Percentiles rank a stretch among this genome's conserved stretches.
phyloP scores from a whole-genome alignment of 2,329 filamentous ascomycete genomes.

The Trichophyton equinum region DNA sequence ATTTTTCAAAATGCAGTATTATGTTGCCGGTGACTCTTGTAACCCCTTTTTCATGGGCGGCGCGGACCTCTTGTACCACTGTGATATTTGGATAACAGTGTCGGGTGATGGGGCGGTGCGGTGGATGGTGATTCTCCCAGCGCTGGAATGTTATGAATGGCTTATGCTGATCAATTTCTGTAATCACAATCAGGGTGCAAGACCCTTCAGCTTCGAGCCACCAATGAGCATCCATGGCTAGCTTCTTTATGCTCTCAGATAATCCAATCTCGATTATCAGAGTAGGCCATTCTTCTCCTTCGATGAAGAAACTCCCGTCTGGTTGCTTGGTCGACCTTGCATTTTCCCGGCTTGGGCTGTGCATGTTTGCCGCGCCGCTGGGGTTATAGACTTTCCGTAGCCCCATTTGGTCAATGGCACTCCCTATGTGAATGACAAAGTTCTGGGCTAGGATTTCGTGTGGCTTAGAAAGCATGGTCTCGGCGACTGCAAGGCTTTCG shows the following conservation, averaged over 20 bases:
- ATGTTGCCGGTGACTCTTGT: background rate
- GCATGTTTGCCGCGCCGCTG: background rate
- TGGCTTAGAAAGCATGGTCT: background rate
- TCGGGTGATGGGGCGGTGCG: background rate
- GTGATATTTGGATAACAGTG: background rate
- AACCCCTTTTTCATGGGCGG: background rate
- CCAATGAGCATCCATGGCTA: conserved; percentile 8
- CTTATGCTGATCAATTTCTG: background rate
- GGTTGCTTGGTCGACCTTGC: background rate
- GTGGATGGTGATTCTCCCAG: background rate
- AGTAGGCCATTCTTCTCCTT: conserved; percentile 1
- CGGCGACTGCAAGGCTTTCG: background rate
- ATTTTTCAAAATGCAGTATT: background rate
- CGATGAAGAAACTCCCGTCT: background rate
- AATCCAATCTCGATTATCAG: conserved; percentile 4
- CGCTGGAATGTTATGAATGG: conserved; percentile 3
- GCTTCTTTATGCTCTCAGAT: background rate
- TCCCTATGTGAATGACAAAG: background rate
- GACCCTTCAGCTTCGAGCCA: conserved; percentile 8
- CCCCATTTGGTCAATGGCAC: background rate
- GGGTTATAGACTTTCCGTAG: background rate
- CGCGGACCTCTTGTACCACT: background rate
- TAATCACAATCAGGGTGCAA: conserved; percentile 3
- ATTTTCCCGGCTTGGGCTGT: background rate
- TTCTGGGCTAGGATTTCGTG: background rate